Evolutionary conservation across 768 basidiomycete species (phyloP).

Genomic region (Tulasnella sp.): DNA sequence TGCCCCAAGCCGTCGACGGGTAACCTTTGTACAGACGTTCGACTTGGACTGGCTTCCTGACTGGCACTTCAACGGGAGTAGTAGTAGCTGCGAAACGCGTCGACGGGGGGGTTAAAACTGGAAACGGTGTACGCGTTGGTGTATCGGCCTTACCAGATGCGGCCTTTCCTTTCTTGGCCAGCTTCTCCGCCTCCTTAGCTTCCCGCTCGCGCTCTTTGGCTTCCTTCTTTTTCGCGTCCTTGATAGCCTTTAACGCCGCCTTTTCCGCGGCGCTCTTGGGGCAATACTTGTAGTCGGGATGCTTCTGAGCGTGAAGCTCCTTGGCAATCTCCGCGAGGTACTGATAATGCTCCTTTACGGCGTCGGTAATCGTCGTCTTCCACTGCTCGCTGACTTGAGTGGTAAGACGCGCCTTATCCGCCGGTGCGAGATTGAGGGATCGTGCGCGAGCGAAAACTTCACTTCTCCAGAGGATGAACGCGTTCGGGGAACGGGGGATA

Average conservation of each 20-base stretch:
- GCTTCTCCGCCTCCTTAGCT: not conserved
- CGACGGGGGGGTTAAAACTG: not conserved
- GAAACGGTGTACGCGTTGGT: not conserved
- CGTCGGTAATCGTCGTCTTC: not conserved
- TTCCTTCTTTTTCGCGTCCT: not conserved
- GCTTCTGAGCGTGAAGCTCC: not conserved
- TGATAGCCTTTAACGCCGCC: not conserved
- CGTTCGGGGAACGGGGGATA: not conserved
- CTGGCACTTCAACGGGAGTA: not conserved
- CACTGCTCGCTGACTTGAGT: not conserved
- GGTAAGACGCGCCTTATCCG: not conserved
- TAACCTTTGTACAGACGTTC: not conserved
- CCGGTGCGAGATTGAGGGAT: not conserved
- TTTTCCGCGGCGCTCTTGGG: not conserved
- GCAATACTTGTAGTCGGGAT: not conserved
- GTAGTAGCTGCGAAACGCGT: not conserved
- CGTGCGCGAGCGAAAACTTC: not conserved
- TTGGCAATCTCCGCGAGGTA: not conserved
- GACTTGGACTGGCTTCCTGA: not conserved
- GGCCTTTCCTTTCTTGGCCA: not conserved
- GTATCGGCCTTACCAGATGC: not conserved
- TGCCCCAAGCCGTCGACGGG: not conserved
- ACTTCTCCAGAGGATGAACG: not conserved
- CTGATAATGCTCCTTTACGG: not conserved
- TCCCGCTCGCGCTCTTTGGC: not conserved